Evolutionary conservation across 2,329 filamentous ascomycete species (phyloP).

Genomic region (Zymoseptoria tritici): DNA sequence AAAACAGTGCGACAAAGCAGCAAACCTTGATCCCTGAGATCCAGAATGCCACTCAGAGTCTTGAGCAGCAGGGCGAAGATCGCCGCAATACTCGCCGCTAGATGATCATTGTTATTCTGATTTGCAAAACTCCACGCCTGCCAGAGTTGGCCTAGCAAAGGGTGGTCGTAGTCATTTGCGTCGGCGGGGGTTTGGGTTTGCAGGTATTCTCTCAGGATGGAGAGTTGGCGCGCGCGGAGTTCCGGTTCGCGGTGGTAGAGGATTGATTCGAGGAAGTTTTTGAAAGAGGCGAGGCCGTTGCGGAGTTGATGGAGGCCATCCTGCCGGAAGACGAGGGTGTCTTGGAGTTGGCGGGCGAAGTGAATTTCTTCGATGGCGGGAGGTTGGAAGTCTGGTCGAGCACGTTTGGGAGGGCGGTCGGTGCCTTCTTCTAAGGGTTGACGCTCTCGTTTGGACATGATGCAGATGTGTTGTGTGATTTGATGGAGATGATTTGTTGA

Average conservation of each 20-base stretch:
- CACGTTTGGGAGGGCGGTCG: slow-evolving; percentile 26
- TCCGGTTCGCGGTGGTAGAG: slow-evolving; percentile 49
- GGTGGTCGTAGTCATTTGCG: slow-evolving; percentile 48
- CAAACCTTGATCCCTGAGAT: slow-evolving; percentile 67
- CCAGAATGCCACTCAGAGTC: slow-evolving; percentile 64
- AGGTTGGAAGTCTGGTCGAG: slow-evolving; percentile 25
- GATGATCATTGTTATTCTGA: slow-evolving; percentile 68
- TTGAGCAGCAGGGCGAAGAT: slow-evolving; percentile 75
- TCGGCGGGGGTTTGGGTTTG: slow-evolving; percentile 47
- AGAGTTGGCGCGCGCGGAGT: slow-evolving; percentile 43
- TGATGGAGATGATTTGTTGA: neutral
- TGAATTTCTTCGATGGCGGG: slow-evolving; percentile 56
- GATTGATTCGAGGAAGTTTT: slow-evolving; percentile 59
- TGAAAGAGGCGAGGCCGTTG: slow-evolving; percentile 64
- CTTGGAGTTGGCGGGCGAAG: slow-evolving; percentile 59
- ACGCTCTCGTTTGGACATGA: slow-evolving; percentile 26
- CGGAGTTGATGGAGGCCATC: slow-evolving; percentile 56
- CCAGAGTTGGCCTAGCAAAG: slow-evolving; percentile 71
- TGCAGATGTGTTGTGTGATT: neutral
- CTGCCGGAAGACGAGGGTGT: slow-evolving; percentile 64
- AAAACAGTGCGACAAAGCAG: slow-evolving; percentile 75
- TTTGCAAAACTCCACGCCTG: slow-evolving; percentile 82
- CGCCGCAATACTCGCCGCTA: slow-evolving; percentile 73
- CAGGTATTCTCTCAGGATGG: slow-evolving; percentile 64
- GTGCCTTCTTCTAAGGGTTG: slow-evolving; percentile 10